Evolutionary conservation across 106 monocot genomes (phyloP), one percentile per base, ranked within the genome.

Genomic region (Dendrobium officinale): DNA sequence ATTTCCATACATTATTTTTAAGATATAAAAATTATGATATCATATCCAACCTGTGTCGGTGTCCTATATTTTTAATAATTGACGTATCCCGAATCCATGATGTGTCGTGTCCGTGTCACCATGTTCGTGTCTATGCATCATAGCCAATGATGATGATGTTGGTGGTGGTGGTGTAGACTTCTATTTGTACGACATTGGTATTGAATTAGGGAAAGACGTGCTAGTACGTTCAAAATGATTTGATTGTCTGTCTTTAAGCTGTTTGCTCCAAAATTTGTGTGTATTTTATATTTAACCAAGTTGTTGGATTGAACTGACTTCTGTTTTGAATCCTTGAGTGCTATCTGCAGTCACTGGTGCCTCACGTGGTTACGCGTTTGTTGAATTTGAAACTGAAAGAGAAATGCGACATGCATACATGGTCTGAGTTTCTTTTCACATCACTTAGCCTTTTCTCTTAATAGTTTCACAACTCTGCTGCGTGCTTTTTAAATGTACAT

Each of bases 341-440:
- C 7, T 79, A 31, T 78, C 75, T 85, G 75, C 85, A 95, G 98
- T 99, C 67, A 95, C 99, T 61, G 95, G 93, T 85, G 91, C 93
- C 42, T 99, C 95, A 18, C 77, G 88, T 70, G 91, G 99, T 37
- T 99, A 99, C 90, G 95, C 95, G 66, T 95, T 99, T 90, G 87
- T 99, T 45, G 93, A 99, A 79, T 99, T 81, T 84, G 99, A 99
- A 91, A 88, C 91, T 79, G 93, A 99, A 64, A 90, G 88, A 81
- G 93, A 99, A 77, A 93, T 95, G 93, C 90, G 85, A 0, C 87
- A 85, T 85, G 99, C 95, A 18, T 95, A 95, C 86, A 85, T 91
- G 99, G 99, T 99, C 11, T 7, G 18, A 40, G 0, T 61, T 48
- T 49, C 54, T 77, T 18, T 40, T 44, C n/a, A 0, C 68, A 42